These are phyloP conservation scores for Annulohypoxylon bovei DNA, from an alignment of 495 filamentous ascomycete genomes.

Conservation along the genomic window DNA sequence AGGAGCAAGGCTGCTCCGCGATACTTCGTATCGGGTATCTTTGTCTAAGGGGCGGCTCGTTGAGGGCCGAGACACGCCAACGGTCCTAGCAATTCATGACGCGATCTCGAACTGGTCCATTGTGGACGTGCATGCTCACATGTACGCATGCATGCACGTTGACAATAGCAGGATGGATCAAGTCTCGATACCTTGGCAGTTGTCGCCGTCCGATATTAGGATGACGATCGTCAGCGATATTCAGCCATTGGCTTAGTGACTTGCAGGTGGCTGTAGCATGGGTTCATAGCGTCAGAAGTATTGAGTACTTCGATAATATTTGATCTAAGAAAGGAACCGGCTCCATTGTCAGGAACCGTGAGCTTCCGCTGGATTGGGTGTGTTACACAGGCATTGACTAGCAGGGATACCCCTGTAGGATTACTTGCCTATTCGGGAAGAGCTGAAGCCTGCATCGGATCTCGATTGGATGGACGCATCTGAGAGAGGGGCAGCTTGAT, in stretches of 20 bases:
- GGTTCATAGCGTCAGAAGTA: constrained; percentile 12
- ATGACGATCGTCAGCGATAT: constrained; percentile 31
- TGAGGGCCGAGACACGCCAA: constrained; percentile 12
- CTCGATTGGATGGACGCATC: not conserved
- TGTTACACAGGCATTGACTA: not conserved
- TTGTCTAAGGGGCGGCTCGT: not conserved
- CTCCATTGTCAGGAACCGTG: constrained; percentile 4
- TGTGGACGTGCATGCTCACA: not conserved
- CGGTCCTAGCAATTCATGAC: constrained; percentile 1
- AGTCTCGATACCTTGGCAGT: not conserved
- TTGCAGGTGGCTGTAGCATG: constrained; percentile 21
- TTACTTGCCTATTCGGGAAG: constrained; percentile 38
- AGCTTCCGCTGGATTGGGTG: constrained; percentile 21
- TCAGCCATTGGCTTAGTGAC: constrained; percentile 11
- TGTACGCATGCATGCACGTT: not conserved
- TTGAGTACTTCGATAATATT: constrained; percentile 18
- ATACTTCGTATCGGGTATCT: not conserved
- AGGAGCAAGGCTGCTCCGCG: not conserved
- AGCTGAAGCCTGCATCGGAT: constrained; percentile 29
- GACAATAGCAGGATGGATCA: constrained; percentile 9
- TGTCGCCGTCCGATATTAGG: not conserved
- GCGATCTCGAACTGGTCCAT: constrained; percentile 12
- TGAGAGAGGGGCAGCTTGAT: not conserved
- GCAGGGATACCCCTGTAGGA: constrained; percentile 13
- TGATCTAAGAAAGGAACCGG: not conserved